Base-by-base conservation (phyloP, 345 rosid species). In the Iberis pinnata region DNA sequence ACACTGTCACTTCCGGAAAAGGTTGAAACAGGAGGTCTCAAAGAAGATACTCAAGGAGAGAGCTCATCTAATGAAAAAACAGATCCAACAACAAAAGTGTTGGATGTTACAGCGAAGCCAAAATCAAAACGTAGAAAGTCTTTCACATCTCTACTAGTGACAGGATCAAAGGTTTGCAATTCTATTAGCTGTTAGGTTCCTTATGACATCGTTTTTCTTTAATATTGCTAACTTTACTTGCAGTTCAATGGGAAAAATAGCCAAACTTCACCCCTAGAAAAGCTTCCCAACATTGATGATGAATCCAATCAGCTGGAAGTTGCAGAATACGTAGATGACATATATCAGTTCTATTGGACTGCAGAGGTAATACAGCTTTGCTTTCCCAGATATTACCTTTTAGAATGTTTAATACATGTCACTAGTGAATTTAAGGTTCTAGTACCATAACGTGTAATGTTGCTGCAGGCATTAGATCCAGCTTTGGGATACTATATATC, bases 321-420 rank as follows among this genome's bases (percentile, higher is more conserved):
- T 60, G 93, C 98, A 63, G 93, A 92, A 60, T 92, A 92, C 39
- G 93, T 88, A 56, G 93, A 92, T 67, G 94, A 85, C 49, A 92
- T 88, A 60, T 92, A 88, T 61, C 82, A 78, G 59, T 88, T 79
- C 69, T 88, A 92, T 63, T 88, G 98, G 98, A 70, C 72, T 44
- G 52, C 73, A 35, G 98, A 92, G 95, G 98, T 92, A 67, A 61
- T 12, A 13, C 14, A 18, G 18, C 43, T 4, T 58, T 8, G 4
- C 14, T 25, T n/a, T 39, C 58, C 58, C 47, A 36, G 15, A 29
- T 67, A 20, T 29, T 48, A 14, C 7, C 5, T 2, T 46, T 45
- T 27, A 14, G 33, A 43, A 10, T 22, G 25, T 12, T 36, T 29
- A 8, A 57, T 32, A 19, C n/a, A 17, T 22, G 12, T 27, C 25